Base-by-base conservation (phyloP, 1,284 basidiomycete species). In the Fomitiporia mediterranea region DNA sequence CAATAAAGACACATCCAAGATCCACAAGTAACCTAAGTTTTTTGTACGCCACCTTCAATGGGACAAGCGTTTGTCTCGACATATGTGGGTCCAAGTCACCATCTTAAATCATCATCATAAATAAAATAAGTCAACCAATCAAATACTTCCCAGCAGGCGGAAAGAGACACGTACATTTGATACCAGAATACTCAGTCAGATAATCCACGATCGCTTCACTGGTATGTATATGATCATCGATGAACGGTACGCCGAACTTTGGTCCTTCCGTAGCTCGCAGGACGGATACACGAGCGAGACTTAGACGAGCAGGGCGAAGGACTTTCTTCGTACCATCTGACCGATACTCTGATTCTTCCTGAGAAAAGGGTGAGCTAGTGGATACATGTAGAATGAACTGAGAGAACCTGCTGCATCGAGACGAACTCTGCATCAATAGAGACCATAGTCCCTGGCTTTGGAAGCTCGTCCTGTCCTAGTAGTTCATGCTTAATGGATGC, bases 341-440 rank as follows among this genome's bases (percentile, higher is more conserved):
- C 8, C 91, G 84, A 66, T 90, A 91, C 68, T 99, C 96, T 23
- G 89, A 88, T 69, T 99, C 96, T 72, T 98, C 96, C 84, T 93
- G 65, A 38, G 51, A 35, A 38, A 13, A 51, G 15, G 38, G 34
- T 28, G 51, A 27, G 57, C 17, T 23, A 54, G 34, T 21, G 32
- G 25, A 37, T 37, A 32, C n/a, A 13, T 25, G 15, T 37, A n/a
- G 25, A 52, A 19, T 27, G 17, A 4, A 19, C 59, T 32, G 39
- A 43, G 52, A 68, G 39, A 60, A 87, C 89, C 74, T 94, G 89
- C 68, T 98, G 94, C 77, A 99, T 88, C 15, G 89, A 89, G 5
- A 99, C 95, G 68, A 99, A 99, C 68, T 99, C 97, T 1, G 97
- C 94, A 67, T 99, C 97, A 61, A 99, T 98, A 1, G 95, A 86